phyloP scores from a whole-genome alignment of 2,329 filamentous ascomycete genomes.

The Xylaria sp. region DNA sequence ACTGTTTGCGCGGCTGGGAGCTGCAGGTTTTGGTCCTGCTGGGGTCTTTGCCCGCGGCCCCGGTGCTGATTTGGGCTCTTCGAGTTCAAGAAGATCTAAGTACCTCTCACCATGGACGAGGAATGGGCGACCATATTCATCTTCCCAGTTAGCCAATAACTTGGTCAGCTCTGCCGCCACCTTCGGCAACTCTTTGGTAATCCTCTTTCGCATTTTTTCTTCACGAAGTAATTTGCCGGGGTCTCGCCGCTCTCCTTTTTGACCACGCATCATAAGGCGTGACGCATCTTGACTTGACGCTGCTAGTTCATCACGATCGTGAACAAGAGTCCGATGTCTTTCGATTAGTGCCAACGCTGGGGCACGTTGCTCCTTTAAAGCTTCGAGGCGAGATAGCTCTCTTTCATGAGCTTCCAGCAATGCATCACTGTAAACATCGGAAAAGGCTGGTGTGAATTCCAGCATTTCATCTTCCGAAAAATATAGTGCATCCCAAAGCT shows the following conservation, averaged over 20 bases:
- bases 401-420: conserved; percentile 93
- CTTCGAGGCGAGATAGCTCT: conserved; percentile 84
- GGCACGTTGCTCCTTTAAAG: conserved; percentile 84
- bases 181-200: conserved; percentile 95
- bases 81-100: conserved; percentile 80
- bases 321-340: conserved; percentile 81
- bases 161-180: conserved; percentile 84
- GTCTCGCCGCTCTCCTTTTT: conserved; percentile 93
- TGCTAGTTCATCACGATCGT: conserved; percentile 87
- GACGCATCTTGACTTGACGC: conserved; percentile 95
- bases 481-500: conserved; percentile 93
- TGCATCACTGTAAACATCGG: conserved; percentile 96
- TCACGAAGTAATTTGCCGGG: conserved; percentile 92
- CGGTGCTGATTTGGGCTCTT: conserved; percentile 66
- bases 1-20: conserved; percentile 52
- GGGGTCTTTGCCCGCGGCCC: conserved; percentile 81
- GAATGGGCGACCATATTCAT: conserved; percentile 93
- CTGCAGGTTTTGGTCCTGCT: conserved; percentile 58
- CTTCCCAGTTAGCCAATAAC: conserved; percentile 86
- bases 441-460: conserved; percentile 96
- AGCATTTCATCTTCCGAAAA: conserved; percentile 99
- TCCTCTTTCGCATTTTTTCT: conserved; percentile 98
- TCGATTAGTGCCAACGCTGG: conserved; percentile 86
- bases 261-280: conserved; percentile 87
- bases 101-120: conserved; percentile 92